Evolutionary conservation across 2,329 filamentous ascomycete genomes (phyloP).

Genomic region (Claviceps africana): DNA sequence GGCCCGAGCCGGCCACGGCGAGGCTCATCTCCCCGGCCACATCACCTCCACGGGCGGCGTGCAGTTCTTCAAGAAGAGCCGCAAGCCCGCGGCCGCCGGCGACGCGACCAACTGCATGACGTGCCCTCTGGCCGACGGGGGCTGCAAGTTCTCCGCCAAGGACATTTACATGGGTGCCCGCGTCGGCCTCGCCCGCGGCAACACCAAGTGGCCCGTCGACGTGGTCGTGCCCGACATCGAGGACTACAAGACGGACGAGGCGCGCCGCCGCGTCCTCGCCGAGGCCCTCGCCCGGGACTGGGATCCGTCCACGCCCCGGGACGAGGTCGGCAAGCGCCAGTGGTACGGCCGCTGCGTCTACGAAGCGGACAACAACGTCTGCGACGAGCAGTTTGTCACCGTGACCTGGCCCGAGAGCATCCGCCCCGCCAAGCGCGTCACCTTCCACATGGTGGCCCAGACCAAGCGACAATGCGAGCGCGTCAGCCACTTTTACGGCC

Average conservation of each 20-base stretch:
- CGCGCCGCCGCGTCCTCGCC: constrained; percentile 26
- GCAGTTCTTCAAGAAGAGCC: constrained; percentile 60
- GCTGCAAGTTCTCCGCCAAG: constrained; percentile 76
- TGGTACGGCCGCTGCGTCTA: constrained; percentile 96
- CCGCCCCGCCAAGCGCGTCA: constrained; percentile 65
- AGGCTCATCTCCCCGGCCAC: constrained; percentile 57
- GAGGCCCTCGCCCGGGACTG: constrained; percentile 39
- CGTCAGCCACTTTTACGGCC: constrained; percentile 75
- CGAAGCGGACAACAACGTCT: constrained; percentile 85
- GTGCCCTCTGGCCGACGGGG: constrained; percentile 50
- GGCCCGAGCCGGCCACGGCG: constrained; percentile 24
- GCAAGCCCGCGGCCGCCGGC: constrained; percentile 65
- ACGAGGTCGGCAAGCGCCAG: constrained; percentile 37
- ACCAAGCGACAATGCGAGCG: constrained; percentile 79
- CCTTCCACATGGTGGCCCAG: constrained; percentile 88
- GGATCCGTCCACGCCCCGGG: constrained; percentile 30
- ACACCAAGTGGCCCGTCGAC: constrained; percentile 67
- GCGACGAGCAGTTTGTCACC: constrained; percentile 82
- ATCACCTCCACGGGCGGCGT: constrained; percentile 66
- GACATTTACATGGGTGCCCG: constrained; percentile 65
- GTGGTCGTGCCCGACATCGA: constrained; percentile 91
- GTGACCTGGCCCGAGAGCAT: constrained; percentile 66
- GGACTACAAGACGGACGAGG: constrained; percentile 42
- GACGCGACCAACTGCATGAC: constrained; percentile 73
- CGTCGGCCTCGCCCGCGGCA: constrained; percentile 46